These are phyloP conservation scores for Polygonum maritimum DNA, from an alignment of 148 eudicot genomes.

Conservation along the genomic window DNA sequence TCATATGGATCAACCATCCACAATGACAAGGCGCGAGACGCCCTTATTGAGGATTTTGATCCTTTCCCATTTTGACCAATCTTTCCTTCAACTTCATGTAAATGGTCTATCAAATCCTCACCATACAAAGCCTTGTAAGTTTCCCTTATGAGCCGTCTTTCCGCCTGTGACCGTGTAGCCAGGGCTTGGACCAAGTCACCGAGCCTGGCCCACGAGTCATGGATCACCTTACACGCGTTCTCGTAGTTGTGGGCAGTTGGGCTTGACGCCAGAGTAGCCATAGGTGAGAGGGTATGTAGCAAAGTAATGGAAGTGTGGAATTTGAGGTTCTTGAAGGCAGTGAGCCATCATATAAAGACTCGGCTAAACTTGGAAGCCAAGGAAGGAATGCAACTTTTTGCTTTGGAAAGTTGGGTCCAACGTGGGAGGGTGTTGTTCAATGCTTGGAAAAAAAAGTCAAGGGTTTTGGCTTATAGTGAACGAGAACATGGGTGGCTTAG, in stretches of 20 bases:
- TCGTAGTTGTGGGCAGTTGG: slow-evolving; percentile 17
- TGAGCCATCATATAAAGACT: background rate
- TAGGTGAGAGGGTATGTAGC: background rate
- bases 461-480: slow-evolving; percentile 5
- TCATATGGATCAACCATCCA: slow-evolving; percentile 49
- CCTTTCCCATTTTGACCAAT: slow-evolving; percentile 15
- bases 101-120: slow-evolving; percentile 29
- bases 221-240: slow-evolving; percentile 46
- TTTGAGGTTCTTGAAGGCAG: background rate
- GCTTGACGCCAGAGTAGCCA: background rate
- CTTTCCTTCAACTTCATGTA: slow-evolving; percentile 9
- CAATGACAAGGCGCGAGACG: slow-evolving; percentile 20
- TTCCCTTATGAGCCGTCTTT: slow-evolving; percentile 34
- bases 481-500: slow-evolving; percentile 7
- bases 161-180: slow-evolving; percentile 18
- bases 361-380: background rate
- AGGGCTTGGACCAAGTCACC: slow-evolving; percentile 26
- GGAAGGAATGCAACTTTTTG: slow-evolving; percentile 3
- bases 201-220: slow-evolving; percentile 30
- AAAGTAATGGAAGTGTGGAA: background rate
- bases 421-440: background rate
- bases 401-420: background rate
- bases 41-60: slow-evolving; percentile 13
- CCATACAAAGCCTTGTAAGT: slow-evolving; percentile 46
- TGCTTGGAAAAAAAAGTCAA: background rate